Percentiles rank a stretch among this genome's conserved stretches.
Evolutionary conservation across 306 rosid species (phyloP).

Genomic region (Senna siamea): DNA sequence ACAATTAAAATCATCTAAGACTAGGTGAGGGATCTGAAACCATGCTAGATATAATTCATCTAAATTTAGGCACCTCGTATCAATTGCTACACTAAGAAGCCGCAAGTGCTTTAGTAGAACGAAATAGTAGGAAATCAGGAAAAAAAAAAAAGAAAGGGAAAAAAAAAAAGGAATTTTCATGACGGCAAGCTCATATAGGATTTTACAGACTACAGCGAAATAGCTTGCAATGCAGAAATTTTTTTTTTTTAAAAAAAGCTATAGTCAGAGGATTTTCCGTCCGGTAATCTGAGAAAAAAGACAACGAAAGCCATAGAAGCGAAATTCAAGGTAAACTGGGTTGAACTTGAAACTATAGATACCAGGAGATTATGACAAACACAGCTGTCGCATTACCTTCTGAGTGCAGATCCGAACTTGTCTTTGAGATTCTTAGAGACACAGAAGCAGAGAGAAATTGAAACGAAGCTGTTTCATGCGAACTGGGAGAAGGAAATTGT

Average conservation of each 20-base stretch:
- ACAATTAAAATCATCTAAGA: constrained; percentile 33
- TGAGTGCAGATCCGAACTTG: constrained; percentile 41
- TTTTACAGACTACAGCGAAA: neutral
- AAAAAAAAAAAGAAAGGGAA: neutral
- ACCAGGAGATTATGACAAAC: constrained; percentile 27
- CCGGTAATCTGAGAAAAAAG: constrained; percentile 10
- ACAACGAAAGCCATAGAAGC: neutral
- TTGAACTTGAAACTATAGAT: neutral
- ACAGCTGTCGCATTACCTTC: constrained; percentile 38
- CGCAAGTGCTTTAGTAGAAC: neutral
- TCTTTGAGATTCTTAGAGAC: neutral
- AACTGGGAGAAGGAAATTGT: neutral
- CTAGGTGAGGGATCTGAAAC: neutral
- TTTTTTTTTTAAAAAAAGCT: neutral
- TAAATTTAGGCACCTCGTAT: neutral
- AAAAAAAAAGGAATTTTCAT: neutral
- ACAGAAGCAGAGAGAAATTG: neutral
- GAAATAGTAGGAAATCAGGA: neutral
- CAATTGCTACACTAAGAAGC: neutral
- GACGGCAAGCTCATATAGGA: neutral
- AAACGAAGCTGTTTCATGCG: neutral
- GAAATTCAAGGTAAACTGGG: neutral
- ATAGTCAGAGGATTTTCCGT: neutral
- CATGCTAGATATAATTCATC: neutral
- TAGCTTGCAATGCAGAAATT: neutral